Evolutionary conservation across 148 eudicot species (phyloP).

Genomic region (Rhododendron mucronatum): DNA sequence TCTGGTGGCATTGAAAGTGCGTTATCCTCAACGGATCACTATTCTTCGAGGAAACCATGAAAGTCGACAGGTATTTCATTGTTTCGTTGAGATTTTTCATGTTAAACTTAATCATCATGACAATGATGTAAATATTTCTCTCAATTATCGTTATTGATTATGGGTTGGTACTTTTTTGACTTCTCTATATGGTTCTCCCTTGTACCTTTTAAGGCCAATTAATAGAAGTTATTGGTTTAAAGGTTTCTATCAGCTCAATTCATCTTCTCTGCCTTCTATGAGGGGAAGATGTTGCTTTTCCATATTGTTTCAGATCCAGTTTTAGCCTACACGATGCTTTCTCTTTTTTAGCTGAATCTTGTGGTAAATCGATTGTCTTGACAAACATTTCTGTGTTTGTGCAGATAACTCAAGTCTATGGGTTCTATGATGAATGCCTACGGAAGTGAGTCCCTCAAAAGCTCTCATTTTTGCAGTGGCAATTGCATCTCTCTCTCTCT

Average conservation of each 20-base stretch:
- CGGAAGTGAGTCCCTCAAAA: conserved; percentile 75
- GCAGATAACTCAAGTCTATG: conserved; percentile 99
- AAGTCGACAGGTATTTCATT: conserved; percentile 79
- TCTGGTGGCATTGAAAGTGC: conserved; percentile 93
- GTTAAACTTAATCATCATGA: neutral
- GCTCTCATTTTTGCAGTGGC: conserved; percentile 2
- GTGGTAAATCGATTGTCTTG: conserved; percentile 11
- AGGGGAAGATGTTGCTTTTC: neutral
- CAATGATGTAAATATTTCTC: neutral
- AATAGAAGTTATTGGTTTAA: neutral
- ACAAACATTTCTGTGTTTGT: neutral
- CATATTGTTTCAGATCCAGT: neutral
- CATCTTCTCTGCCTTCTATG: neutral
- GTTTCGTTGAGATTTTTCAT: neutral
- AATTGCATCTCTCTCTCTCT: neutral
- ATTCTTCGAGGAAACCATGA: conserved; percentile 98
- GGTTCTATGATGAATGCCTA: conserved; percentile 95
- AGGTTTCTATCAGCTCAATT: neutral
- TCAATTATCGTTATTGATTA: neutral
- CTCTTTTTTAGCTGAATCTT: neutral
- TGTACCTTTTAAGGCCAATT: neutral
- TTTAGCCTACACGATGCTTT: neutral
- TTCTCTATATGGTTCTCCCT: conserved; percentile 2
- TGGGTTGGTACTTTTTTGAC: neutral
- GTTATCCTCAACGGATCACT: conserved; percentile 85